These are phyloP conservation scores for Cryptococcus jaspeensis DNA, from an alignment of 1,284 basidiomycete species.

Conservation along the genomic window DNA sequence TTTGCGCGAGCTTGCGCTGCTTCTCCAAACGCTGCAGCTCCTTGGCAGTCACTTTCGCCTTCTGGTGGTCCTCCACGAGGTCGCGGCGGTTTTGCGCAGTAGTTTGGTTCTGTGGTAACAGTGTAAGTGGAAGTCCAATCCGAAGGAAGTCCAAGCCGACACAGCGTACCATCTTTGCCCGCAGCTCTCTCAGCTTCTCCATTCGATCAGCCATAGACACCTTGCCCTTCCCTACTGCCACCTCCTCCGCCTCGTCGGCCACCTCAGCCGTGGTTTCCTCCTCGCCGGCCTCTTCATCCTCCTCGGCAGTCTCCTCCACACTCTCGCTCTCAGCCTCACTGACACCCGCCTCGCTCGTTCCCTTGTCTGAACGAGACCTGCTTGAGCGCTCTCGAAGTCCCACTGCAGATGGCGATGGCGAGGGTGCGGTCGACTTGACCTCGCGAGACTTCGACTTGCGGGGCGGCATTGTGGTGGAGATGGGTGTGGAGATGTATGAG, in stretches of 20 bases:
- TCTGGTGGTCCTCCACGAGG: conserved; percentile 75
- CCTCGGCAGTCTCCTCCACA: neutral
- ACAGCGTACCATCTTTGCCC: conserved; percentile 21
- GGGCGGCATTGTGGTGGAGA: conserved; percentile 10
- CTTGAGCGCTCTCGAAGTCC: neutral
- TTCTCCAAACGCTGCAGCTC: conserved; percentile 78
- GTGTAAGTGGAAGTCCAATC: conserved; percentile 7
- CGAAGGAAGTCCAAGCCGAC: neutral
- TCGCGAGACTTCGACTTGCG: conserved; percentile 14
- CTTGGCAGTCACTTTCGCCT: conserved; percentile 68
- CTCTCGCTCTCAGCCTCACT: neutral
- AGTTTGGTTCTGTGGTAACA: conserved; percentile 63
- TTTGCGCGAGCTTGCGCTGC: conserved; percentile 83
- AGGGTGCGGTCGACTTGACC: conserved; percentile 19
- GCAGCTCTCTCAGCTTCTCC: conserved; percentile 21
- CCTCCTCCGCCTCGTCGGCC: conserved; percentile 1
- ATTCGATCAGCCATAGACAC: conserved; percentile 11
- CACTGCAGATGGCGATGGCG: conserved; percentile 15
- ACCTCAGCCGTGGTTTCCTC: neutral
- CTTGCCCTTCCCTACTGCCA: conserved; percentile 4
- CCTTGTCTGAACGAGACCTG: neutral
- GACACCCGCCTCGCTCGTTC: conserved; percentile 1
- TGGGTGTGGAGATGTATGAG: too few relatives aligned
- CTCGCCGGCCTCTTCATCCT: neutral
- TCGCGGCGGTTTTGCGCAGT: conserved; percentile 77